Evolutionary conservation across 441 rosid species (phyloP).

Genomic region (Metrosideros polymorpha): DNA sequence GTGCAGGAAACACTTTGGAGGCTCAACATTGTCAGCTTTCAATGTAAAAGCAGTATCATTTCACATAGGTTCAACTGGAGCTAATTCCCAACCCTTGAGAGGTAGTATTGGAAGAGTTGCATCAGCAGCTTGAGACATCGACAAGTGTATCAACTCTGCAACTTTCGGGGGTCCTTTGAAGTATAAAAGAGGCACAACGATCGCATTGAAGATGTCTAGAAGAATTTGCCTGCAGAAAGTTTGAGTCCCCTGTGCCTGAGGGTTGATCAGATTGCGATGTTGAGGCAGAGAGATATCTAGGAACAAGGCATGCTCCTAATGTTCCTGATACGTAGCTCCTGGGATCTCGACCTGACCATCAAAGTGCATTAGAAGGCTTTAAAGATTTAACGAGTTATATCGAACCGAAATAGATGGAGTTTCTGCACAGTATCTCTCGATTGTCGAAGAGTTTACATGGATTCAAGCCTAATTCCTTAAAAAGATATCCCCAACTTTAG

Average conservation of each 20-base stretch:
- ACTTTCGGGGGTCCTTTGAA: too few relatives aligned
- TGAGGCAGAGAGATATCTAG: background rate
- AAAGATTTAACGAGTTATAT: background rate
- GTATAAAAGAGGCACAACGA: too few relatives aligned
- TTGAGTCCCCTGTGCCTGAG: background rate
- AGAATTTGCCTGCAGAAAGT: background rate
- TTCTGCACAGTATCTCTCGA: background rate
- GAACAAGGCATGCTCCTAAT: background rate
- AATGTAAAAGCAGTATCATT: background rate
- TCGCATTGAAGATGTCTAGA: background rate
- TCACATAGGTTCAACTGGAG: background rate
- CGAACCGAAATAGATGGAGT: background rate
- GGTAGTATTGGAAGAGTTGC: background rate
- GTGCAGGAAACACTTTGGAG: background rate
- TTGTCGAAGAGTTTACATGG: background rate
- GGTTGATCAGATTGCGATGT: background rate
- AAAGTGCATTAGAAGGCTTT: background rate
- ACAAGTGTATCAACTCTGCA: background rate
- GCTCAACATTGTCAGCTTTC: background rate
- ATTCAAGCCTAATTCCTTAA: too few relatives aligned
- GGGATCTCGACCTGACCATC: background rate
- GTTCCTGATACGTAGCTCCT: background rate
- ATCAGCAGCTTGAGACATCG: background rate
- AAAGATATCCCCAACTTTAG: too few relatives aligned
- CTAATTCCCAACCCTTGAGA: background rate